Base-by-base conservation (phyloP, 495 filamentous ascomycete genomes). In the Clavariopsis aquatica region DNA sequence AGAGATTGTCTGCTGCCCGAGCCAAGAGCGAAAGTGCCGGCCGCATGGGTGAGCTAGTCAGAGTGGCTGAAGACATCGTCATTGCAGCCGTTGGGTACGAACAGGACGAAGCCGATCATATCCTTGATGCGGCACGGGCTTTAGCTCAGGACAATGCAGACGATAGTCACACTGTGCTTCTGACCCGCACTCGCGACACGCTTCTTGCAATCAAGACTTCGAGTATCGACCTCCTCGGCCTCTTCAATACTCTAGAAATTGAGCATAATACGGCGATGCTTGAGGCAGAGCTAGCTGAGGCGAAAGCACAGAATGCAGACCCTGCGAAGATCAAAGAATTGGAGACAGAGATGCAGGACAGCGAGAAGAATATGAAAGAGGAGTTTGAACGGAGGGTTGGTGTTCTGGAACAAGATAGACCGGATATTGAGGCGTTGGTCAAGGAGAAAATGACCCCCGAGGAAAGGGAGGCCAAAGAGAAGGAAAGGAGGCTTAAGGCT, bases 41-140 rank as follows among this genome's bases (percentile, higher is more conserved):
- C 24, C 62, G 76, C 19, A 69, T 73, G 7, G 60, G 57, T 10
- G 55, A 60, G 15, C 60, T 77, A 13, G 61, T 72, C 51, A 43
- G 61, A 7, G 57, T 71, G 15, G 65, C 74, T 4, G 76, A 76
- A 23, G 73, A 73, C 8, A 55, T 52, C 8, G 70, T 74, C n/a
- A 69, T 75, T 17, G 49, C 59, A 0, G 75, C 73, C 17, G 71
- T 78, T 4, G 74, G 70, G 6, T 68, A 41, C 0, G 71, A 74
- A 23, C 56, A 75, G 28, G 69, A 56, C 31, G 70, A 72, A 34
- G 69, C 66, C 10, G 74, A 74, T 27, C 54, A 59, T 19, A 62
- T 77, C 27, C 57, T 73, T 4, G 59, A 51, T 4, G 74, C 69
- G 22, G 43, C 76, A 9, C 54, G 62, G 13, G 58, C 57, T 0